Evolutionary conservation across 140 eudicot genomes (phyloP).

Genomic region (Flaveria floridana): DNA sequence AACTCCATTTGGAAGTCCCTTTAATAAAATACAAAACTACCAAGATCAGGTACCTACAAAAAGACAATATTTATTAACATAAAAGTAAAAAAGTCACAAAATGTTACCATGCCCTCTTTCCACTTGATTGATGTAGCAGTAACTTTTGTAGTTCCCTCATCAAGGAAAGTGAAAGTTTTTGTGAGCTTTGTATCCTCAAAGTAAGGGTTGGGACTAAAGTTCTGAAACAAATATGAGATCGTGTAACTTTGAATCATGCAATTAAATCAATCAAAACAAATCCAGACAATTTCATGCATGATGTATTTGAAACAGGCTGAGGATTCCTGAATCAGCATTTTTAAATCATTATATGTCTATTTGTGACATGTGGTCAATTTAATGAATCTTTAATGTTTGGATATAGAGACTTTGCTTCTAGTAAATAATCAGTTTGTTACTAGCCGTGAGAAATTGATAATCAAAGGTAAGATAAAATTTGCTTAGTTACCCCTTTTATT

Average conservation of each 20-base stretch:
- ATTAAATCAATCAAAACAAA: not conserved
- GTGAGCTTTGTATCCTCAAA: conserved; percentile 68
- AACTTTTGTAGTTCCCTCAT: conserved; percentile 54
- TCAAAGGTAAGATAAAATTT: not conserved
- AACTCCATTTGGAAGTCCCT: conserved; percentile 23
- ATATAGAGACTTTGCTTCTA: conserved; percentile 2
- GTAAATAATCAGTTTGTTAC: not conserved
- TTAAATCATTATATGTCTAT: not conserved
- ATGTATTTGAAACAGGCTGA: not conserved
- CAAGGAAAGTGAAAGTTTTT: conserved; percentile 68
- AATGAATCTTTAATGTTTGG: not conserved
- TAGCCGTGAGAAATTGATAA: not conserved
- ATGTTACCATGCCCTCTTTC: conserved; percentile 22
- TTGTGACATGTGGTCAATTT: not conserved
- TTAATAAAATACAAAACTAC: not conserved
- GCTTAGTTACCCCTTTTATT: not conserved
- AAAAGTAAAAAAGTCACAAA: not conserved
- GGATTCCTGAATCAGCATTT: not conserved
- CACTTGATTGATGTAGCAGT: conserved; percentile 22
- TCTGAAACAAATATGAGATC: conserved; percentile 31
- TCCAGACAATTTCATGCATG: not conserved
- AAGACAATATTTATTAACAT: not conserved
- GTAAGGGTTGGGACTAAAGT: conserved; percentile 59
- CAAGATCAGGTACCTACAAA: conserved; percentile 9
- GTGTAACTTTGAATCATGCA: not conserved